phyloP scores from a whole-genome alignment of 345 rosid species.

The Garcia nutans region DNA sequence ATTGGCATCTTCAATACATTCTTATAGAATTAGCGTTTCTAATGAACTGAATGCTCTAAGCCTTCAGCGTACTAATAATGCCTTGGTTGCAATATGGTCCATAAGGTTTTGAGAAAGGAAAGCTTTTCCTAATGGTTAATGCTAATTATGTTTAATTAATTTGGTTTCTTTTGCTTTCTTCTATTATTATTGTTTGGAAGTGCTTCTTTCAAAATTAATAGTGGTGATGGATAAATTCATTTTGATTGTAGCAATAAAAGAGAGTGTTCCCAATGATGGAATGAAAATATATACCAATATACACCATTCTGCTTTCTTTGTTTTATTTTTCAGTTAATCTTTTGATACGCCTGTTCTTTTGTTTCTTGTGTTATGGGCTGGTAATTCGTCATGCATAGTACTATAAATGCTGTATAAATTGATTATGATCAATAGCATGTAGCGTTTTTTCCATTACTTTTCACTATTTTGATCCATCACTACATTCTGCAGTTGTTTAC shows the following conservation, averaged over 20 bases:
- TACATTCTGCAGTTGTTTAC: constrained; percentile 9
- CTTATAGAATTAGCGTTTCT: neutral
- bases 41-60: neutral
- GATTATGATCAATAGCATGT: neutral
- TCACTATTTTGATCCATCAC: constrained; percentile 2
- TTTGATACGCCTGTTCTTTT: neutral
- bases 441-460: neutral
- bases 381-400: neutral
- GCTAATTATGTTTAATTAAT: neutral
- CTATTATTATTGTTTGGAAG: neutral
- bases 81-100: neutral
- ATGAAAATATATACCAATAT: neutral
- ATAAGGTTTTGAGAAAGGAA: neutral
- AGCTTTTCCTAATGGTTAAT: neutral
- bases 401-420: neutral
- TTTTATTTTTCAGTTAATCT: neutral
- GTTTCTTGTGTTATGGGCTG: neutral
- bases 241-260: neutral
- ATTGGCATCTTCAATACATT: neutral
- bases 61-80: neutral
- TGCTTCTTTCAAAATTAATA: neutral
- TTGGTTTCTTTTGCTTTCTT: neutral
- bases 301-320: neutral
- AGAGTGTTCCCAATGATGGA: too few relatives aligned
- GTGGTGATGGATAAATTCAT: neutral